phyloP scores from a whole-genome alignment of 495 filamentous ascomycete genomes.

The Pseudotulostoma volvatum region DNA sequence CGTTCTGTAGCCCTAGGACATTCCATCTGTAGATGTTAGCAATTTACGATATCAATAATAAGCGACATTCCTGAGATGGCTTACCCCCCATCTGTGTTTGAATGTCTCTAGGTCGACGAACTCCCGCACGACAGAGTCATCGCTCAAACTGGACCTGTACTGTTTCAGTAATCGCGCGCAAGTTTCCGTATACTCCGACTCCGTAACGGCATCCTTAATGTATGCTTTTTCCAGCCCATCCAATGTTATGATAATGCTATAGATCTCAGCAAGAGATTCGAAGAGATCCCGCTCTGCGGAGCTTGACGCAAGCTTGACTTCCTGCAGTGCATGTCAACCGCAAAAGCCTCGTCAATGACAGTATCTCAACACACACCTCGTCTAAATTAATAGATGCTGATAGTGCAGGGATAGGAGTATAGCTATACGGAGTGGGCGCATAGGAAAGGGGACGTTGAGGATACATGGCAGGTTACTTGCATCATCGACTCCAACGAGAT shows the following conservation, averaged over 20 bases:
- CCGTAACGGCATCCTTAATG: constrained; percentile 84
- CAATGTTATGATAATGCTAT: constrained; percentile 89
- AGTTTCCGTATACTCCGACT: constrained; percentile 86
- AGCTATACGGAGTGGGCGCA: constrained; percentile 82
- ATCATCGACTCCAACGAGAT: too few relatives aligned
- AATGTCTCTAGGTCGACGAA: constrained; percentile 90
- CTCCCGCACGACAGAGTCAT: constrained; percentile 64
- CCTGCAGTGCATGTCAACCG: constrained; percentile 35
- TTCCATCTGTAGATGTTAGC: constrained; percentile 47
- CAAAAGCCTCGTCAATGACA: constrained; percentile 5
- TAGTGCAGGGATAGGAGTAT: constrained; percentile 60
- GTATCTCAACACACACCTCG: constrained; percentile 40
- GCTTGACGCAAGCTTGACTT: constrained; percentile 79
- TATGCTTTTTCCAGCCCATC: constrained; percentile 95
- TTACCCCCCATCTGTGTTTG: constrained; percentile 78
- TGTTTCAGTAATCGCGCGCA: constrained; percentile 88
- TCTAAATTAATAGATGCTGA: constrained; percentile 86
- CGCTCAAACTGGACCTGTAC: constrained; percentile 82
- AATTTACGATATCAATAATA: neutral
- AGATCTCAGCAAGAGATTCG: constrained; percentile 91
- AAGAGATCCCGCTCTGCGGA: constrained; percentile 80
- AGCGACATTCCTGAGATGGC: constrained; percentile 13
- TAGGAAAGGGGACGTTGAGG: constrained; percentile 43
- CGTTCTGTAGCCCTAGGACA: constrained; percentile 87
- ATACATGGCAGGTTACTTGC: constrained; percentile 27